A percentile compares a stretch with the other conserved stretches of the same genome.
Conservation (phyloP, 2,329 filamentous ascomycete species). For the Neofusicoccum parvum region DNA sequence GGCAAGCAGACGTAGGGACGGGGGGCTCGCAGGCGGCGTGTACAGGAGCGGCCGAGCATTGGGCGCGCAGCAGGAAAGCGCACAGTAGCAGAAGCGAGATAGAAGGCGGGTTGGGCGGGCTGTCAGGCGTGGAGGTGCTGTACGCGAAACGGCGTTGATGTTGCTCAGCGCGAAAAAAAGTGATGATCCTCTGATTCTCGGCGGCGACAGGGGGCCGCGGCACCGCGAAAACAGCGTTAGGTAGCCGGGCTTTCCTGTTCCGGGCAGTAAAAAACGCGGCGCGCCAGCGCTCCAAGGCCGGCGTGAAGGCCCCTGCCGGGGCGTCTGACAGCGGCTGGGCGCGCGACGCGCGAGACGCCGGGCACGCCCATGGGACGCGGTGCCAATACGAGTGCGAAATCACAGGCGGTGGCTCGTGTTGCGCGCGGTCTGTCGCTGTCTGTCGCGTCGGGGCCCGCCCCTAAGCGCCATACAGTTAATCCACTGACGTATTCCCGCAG, state of each 20-base stretch:
- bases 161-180: background rate
- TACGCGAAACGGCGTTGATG: background rate
- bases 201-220: background rate
- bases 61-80: background rate
- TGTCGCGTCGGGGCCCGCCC: constrained; percentile 12
- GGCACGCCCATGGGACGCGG: no score
- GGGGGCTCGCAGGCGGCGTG: constrained; percentile 1
- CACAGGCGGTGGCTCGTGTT: constrained; percentile 14
- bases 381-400: constrained; percentile 14
- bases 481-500: constrained; percentile 16
- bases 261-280: background rate
- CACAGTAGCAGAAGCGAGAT: background rate
- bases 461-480: constrained; percentile 7
- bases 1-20: constrained; percentile 14
- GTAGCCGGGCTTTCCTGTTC: background rate
- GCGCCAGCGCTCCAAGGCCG: background rate
- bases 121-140: constrained; percentile 4
- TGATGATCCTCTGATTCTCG: constrained; percentile 14
- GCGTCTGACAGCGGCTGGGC: no score
- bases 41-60: constrained; percentile 16
- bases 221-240: background rate
- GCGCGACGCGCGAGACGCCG: no score
- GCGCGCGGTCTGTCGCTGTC: background rate
- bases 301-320: no score
- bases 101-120: background rate